Evolutionary conservation across 2,329 filamentous ascomycete genomes (phyloP).

Genomic region (Tolypocladium pustulatum): DNA sequence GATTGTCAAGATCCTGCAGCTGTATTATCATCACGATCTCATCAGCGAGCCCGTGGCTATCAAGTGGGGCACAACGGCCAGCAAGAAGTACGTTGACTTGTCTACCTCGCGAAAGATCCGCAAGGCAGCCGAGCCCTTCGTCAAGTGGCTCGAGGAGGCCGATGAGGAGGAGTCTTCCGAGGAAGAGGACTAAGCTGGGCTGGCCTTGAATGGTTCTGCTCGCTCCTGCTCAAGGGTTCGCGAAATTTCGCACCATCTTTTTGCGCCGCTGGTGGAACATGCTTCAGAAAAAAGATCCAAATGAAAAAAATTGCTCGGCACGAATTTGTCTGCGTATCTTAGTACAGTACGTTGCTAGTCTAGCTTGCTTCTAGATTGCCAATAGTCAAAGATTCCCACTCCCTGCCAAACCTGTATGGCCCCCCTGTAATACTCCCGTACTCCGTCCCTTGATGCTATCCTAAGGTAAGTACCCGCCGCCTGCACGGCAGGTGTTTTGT

Average conservation of each 20-base stretch:
- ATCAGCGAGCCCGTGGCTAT: constrained; percentile 79
- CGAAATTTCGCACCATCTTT: not conserved
- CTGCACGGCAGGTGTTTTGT: not conserved
- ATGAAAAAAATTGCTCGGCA: not conserved
- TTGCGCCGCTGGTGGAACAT: not conserved
- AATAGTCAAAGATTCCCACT: constrained; percentile 9
- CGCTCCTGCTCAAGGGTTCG: not conserved
- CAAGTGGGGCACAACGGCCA: constrained; percentile 88
- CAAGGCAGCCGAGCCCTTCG: constrained; percentile 87
- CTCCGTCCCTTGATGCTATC: not conserved
- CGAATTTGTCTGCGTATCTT: constrained; percentile 2
- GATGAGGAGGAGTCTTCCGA: constrained; percentile 61
- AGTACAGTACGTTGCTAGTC: constrained; percentile 5
- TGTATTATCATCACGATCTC: constrained; percentile 85
- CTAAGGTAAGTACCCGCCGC: not conserved
- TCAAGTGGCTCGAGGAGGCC: constrained; percentile 85
- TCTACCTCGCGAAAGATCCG: constrained; percentile 87
- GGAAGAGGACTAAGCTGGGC: constrained; percentile 32
- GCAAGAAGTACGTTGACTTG: constrained; percentile 95
- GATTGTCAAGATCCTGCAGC: constrained; percentile 77
- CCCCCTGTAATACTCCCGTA: not conserved
- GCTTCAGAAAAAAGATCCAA: not conserved
- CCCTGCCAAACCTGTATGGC: not conserved
- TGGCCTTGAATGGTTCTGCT: not conserved
- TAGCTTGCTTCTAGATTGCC: constrained; percentile 10